Base-by-base conservation (phyloP, 306 rosid species). In the Quercus dentata region DNA sequence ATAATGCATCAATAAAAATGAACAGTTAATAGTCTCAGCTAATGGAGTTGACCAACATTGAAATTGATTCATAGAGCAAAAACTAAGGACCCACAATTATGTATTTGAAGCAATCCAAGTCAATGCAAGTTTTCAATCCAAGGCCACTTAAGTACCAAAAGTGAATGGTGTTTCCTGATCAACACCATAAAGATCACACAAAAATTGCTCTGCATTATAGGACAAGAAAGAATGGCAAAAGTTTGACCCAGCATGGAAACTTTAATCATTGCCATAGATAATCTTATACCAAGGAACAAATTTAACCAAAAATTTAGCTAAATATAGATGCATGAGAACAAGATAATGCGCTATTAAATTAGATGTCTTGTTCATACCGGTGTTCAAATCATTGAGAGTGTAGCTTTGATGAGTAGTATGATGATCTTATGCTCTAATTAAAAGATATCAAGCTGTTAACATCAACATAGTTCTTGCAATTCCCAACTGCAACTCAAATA, bases 11-110 rank as follows among this genome's bases (percentile, higher is more conserved):
- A 69, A 63, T 23, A 80, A 78, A 71, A 52, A 23, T 52, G 74
- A 82, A 81, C 85, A 78, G 56, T 41, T 78, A 77, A 74, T 58
- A 27, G 18, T 61, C 73, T 79, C 74, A 76, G 69, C 74, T 25
- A 78, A 75, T 79, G 85, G 77, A 84, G 89, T 91, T 85, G 91
- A 91, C 94, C 27, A 52, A 69, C 55, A 63, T 63, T 83, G 65
- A 69, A 69, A 57, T 81, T 75, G 63, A 82, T 75, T 69, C 68
- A 23, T 49, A 56, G 68, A 28, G 76, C 83, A 83, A 81, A 69
- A 76, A 10, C 14, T 74, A 58, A 35, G 85, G 80, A 77, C 87
- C 90, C 86, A 76, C 82, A 13, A 13, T 80, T 23, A 1, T 72
- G 67, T 52, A 80, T 75, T 76, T 78, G 84, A 38, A 79, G 84